A percentile compares a stretch with the other conserved stretches of the same genome.
These are phyloP conservation scores for Pseudogymnoascus verrucosus DNA, from an alignment of 2,329 filamentous ascomycete genomes.

Conservation along the genomic window DNA sequence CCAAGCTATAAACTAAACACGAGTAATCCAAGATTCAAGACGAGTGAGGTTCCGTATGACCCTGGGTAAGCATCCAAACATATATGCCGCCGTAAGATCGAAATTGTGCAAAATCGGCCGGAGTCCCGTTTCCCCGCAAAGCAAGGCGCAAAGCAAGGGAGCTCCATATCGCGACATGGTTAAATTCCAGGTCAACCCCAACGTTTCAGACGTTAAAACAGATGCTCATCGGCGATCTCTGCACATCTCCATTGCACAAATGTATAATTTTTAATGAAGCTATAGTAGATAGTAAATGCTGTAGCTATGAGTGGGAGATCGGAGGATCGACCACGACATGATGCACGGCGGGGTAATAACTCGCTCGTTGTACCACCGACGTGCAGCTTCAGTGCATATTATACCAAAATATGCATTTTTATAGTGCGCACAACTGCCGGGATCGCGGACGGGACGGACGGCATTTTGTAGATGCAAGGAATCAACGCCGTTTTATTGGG, in stretches of 20 bases:
- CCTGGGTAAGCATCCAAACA: neutral
- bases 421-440: neutral
- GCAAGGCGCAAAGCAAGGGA: neutral
- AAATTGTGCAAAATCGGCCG: neutral
- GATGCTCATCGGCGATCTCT: neutral
- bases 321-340: neutral
- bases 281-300: neutral
- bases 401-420: neutral
- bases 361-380: neutral
- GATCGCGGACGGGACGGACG: neutral
- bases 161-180: neutral
- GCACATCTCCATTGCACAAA: neutral
- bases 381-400: neutral
- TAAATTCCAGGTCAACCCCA: neutral
- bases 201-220: neutral
- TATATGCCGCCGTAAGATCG: neutral
- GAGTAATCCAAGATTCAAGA: neutral
- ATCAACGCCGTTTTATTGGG: neutral
- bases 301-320: neutral
- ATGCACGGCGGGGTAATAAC: neutral
- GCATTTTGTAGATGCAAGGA: neutral
- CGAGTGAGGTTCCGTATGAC: neutral
- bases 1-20: neutral
- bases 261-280: neutral
- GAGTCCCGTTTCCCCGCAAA: neutral